Evolutionary conservation across 495 filamentous ascomycete genomes (phyloP).

Genomic region (Penicillium lividum): DNA sequence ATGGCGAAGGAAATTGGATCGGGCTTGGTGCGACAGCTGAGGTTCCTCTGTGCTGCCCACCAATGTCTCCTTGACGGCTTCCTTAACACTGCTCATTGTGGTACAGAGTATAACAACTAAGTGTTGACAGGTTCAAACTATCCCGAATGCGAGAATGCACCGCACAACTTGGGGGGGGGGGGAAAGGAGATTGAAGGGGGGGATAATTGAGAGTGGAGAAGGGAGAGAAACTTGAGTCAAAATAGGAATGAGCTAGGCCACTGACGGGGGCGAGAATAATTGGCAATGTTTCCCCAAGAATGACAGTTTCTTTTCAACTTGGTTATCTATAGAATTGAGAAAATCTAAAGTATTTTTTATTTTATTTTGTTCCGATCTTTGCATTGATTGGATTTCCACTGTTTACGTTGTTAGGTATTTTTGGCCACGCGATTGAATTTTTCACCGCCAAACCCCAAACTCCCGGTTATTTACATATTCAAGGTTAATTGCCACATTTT

Average conservation of each 20-base stretch:
- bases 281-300: not conserved
- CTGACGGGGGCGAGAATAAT: constrained; percentile 15
- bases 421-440: constrained; percentile 20
- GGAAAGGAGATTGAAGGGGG: constrained; percentile 17
- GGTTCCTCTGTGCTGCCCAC: constrained; percentile 64
- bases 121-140: constrained; percentile 2
- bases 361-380: not conserved
- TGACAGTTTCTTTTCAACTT: not conserved
- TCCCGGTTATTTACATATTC: not conserved
- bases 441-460: constrained; percentile 15
- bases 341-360: not conserved
- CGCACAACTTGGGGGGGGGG: constrained; percentile 18
- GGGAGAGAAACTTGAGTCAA: constrained; percentile 27
- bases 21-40: constrained; percentile 67
- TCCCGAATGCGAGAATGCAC: constrained; percentile 17
- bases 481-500: not conserved
- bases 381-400: not conserved
- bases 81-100: constrained; percentile 61
- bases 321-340: not conserved
- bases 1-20: constrained; percentile 72
- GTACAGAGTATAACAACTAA: constrained; percentile 18
- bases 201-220: constrained; percentile 25
- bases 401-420: not conserved
- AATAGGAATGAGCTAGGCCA: constrained; percentile 20
- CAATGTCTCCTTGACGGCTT: constrained; percentile 74